Base-by-base conservation (phyloP, 208 protist species). In the Acanthamoeba quina region DNA sequence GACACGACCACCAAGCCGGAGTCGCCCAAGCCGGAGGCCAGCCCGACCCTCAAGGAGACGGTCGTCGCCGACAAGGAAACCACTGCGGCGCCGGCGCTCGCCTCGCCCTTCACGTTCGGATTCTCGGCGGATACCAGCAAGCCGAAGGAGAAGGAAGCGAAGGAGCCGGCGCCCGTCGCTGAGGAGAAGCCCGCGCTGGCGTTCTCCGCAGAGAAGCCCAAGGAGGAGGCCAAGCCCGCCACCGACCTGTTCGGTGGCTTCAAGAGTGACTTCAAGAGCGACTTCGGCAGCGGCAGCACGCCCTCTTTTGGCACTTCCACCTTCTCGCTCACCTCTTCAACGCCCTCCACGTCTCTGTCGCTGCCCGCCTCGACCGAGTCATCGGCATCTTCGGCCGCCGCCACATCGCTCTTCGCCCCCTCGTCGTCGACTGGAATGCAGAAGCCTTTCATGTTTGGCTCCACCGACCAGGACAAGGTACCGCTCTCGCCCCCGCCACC, bases 271-370 rank as follows among this genome's bases (percentile, higher is more conserved):
- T 76, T 76, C 37, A 37, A 37, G 37, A 37, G 37, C 3, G 37
- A 37, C 37, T 37, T 37, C 41, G 64, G 64, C 64, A 72, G n/a
- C 64, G 41, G 68, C 29, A 26, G n/a, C 7, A 31, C 37, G 7
- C 31, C 68, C 34, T 31, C 68, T 10, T 76, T 76, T 64, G 58
- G 58, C 19, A 76, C 24, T n/a, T 49, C 34, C 13, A n/a, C 68
- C 37, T 76, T 76, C 68, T 76, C 68, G 68, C 68, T 76, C 31
- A 76, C 68, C 41, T 41, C 68, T 7, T 49, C 68, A n/a, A 49
- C 68, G 19, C 21, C 68, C 19, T 76, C 68, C 37, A 34, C 37
- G 13, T 76, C 68, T 0, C 37, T 47, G 41, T 76, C 68, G 29
- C 7, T 19, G 58, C 29, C 21, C 15, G 58, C 58, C 7, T 19